These are phyloP conservation scores for Cichorium intybus DNA, from an alignment of 140 eudicot genomes.

Conservation along the genomic window DNA sequence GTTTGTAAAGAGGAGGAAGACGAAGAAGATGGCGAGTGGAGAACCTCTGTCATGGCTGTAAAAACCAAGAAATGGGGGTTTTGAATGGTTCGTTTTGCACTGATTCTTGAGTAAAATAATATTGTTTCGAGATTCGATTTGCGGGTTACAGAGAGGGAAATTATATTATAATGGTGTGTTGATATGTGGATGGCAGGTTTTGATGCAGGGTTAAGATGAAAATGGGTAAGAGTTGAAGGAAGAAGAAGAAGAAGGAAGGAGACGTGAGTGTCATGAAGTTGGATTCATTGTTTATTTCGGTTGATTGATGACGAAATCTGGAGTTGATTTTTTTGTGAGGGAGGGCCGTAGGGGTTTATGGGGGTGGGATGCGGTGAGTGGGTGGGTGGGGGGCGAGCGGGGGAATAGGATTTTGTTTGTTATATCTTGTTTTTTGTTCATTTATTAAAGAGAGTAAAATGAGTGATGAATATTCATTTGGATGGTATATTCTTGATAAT, in stretches of 20 bases:
- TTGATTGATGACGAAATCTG: conserved; percentile 6
- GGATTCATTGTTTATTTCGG: conserved; percentile 1
- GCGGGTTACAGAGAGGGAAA: conserved; percentile 20
- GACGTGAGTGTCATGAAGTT: background rate
- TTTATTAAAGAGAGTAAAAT: background rate
- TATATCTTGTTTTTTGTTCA: background rate
- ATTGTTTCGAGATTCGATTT: conserved; percentile 26
- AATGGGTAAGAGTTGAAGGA: conserved; percentile 2
- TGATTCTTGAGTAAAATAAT: conserved; percentile 29
- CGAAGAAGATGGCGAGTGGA: conserved; percentile 63
- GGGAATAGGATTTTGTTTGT: conserved; percentile 10
- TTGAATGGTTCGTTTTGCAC: conserved; percentile 4
- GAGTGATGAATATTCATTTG: background rate
- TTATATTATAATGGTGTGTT: conserved; percentile 12
- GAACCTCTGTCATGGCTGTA: conserved; percentile 78
- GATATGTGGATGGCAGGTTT: conserved; percentile 32
- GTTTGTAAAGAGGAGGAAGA: conserved; percentile 52
- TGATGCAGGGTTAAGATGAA: background rate
- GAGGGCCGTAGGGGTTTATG: too few species aligned
- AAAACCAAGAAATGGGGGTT: conserved; percentile 25
- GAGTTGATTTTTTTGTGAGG: background rate
- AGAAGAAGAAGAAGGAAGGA: conserved; percentile 4
- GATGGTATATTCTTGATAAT: background rate
- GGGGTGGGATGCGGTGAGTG: too few species aligned
- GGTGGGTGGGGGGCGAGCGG: conserved; percentile 23